Percentiles rank a stretch among this genome's conserved stretches.
phyloP scores from a whole-genome alignment of 257 asterid species.

The Jacaranda copaia region DNA sequence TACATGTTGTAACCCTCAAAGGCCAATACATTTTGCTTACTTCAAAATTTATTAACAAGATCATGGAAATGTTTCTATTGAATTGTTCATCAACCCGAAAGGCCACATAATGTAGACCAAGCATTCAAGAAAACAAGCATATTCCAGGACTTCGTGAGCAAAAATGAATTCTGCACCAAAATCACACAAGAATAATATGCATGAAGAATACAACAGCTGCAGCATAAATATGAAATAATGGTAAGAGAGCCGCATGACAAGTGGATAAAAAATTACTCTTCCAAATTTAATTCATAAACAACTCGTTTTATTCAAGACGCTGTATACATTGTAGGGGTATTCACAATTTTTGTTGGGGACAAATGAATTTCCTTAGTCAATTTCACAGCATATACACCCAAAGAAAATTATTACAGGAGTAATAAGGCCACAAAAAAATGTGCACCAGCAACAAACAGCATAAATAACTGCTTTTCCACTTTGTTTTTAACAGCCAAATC shows the following conservation, averaged over 20 bases:
- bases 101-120: no score
- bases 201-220: background rate
- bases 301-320: background rate
- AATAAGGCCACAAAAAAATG: background rate
- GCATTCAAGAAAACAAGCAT: background rate
- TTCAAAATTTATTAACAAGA: no score
- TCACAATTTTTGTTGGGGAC: slow-evolving; percentile 23
- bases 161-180: background rate
- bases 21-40: no score
- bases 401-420: background rate
- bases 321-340: background rate
- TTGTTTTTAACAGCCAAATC: background rate
- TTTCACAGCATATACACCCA: slow-evolving; percentile 3
- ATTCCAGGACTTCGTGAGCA: background rate
- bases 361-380: slow-evolving; percentile 19
- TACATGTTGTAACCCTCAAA: no score
- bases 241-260: background rate
- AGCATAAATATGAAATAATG: slow-evolving; percentile 3
- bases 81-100: no score
- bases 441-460: slow-evolving; percentile 7
- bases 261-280: background rate
- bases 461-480: background rate
- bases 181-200: background rate
- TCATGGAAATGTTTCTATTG: no score
- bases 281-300: background rate